Evolutionary conservation across 768 basidiomycete species (phyloP), one percentile per base, ranked within the genome.

Genomic region (Amanita polypyramis): DNA sequence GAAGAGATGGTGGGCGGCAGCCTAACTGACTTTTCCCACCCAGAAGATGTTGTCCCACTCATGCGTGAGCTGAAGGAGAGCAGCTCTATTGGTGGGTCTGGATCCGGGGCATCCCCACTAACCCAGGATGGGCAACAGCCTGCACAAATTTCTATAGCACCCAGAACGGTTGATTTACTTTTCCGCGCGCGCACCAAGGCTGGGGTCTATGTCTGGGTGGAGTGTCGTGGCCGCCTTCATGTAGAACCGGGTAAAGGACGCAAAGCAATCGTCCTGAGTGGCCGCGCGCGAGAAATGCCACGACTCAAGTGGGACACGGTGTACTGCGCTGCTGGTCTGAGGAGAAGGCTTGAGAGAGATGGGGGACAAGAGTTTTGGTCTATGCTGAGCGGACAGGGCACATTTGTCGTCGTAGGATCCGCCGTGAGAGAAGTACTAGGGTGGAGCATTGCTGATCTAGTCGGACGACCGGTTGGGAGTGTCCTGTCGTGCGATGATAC

Each of bases 211-310:
- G 75, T 92, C 15, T 99, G 95, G 95, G 70, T 98, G 12, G 91
- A 96, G 61, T 85, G 82, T 43, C 72, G 83, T n/a, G 95, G 95
- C 1, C 72, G 89, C 25, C 72, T 98, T 34, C 85, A 94, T 57
- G 76, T 88, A 48, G 95, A 99, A 67, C 84, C 91, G 0, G 91
- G 92, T 1, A 97, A 97, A 59, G 92, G 92, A 0, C 71, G 92
- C 32, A 96, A 98, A 65, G 90, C 92, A 1, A 91, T 99, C 58
- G 79, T 99, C 30, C 72, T 99, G n/a, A 79, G 77, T 48, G 94
- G 85, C 0, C 73, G 95, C 7, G 77, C 82, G 25, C 67, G 83
- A 38, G 73, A 73, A 56, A 82, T 88, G 72, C 77, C 80, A 6
- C 59, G 55, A 1, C 61, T 91, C 19, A 62, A 59, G 3, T 92